Evolutionary conservation across 495 filamentous ascomycete genomes (phyloP).

Genomic region (Penicillium egyptiacum): DNA sequence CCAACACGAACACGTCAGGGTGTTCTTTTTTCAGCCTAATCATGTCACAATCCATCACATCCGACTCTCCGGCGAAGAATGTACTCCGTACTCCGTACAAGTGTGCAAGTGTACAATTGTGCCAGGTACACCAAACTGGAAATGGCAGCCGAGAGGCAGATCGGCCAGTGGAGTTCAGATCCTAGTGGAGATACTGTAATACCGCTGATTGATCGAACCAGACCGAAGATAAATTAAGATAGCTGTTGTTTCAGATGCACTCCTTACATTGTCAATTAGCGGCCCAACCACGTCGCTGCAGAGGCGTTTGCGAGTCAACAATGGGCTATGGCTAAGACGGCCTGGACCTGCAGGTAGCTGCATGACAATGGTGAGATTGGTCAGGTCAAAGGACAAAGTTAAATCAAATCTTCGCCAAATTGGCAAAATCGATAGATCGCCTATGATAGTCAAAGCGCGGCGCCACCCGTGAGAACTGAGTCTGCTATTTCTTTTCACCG

Average conservation of each 20-base stretch:
- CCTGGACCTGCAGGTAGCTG: constrained; percentile 8
- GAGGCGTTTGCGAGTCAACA: constrained; percentile 9
- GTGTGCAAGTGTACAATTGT: constrained; percentile 1
- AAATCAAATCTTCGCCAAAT: not conserved
- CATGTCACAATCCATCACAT: constrained; percentile 2
- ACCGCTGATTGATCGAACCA: constrained; percentile 13
- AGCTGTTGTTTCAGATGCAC: constrained; percentile 15
- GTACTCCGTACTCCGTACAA: not conserved
- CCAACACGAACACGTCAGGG: not conserved
- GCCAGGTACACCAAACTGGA: not conserved
- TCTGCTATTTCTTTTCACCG: not conserved
- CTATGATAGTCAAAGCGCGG: constrained; percentile 5
- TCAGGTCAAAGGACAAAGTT: not conserved
- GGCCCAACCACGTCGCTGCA: constrained; percentile 12
- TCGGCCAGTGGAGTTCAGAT: not conserved
- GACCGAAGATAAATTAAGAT: constrained; percentile 10
- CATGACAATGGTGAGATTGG: constrained; percentile 2
- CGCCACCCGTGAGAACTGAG: constrained; percentile 5
- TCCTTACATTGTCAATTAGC: constrained; percentile 15
- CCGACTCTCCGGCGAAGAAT: not conserved
- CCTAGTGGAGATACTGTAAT: not conserved
- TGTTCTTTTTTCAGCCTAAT: not conserved
- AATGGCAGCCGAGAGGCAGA: constrained; percentile 8
- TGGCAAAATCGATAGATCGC: constrained; percentile 5
- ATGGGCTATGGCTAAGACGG: constrained; percentile 6